phyloP scores from a whole-genome alignment of 2,329 filamentous ascomycete species.

The Aschersonia sp. region DNA sequence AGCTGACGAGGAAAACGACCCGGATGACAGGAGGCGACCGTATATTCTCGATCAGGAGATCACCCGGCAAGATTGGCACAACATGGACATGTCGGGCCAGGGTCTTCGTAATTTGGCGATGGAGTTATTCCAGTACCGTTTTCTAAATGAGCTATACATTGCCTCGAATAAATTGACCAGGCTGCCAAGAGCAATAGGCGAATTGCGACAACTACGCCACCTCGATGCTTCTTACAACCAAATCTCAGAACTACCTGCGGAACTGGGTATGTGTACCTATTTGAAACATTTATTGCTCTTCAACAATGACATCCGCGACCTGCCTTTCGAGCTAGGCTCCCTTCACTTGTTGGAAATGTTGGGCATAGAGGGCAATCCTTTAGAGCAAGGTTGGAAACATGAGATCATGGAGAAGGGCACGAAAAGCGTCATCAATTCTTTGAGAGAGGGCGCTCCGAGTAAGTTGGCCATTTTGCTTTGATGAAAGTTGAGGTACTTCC shows the following conservation, averaged over 20 bases:
- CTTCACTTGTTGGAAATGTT: slow-evolving; percentile 79
- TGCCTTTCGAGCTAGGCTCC: slow-evolving; percentile 80
- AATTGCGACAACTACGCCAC: slow-evolving; percentile 65
- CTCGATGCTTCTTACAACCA: slow-evolving; percentile 86
- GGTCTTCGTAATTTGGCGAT: slow-evolving; percentile 70
- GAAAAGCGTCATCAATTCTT: slow-evolving; percentile 64
- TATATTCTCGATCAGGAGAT: slow-evolving; percentile 52
- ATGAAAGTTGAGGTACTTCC: background rate
- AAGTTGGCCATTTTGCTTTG: slow-evolving; percentile 21
- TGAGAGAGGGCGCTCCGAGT: slow-evolving; percentile 79
- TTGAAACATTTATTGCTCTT: slow-evolving; percentile 76
- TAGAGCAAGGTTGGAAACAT: slow-evolving; percentile 62
- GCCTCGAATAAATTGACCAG: slow-evolving; percentile 79
- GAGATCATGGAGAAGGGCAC: slow-evolving; percentile 82
- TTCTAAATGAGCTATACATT: slow-evolving; percentile 84
- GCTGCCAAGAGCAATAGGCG: slow-evolving; percentile 70
- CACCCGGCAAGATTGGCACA: slow-evolving; percentile 75
- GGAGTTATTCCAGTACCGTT: slow-evolving; percentile 74
- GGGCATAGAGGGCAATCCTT: slow-evolving; percentile 82
- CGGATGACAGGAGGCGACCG: slow-evolving; percentile 42
- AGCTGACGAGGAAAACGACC: slow-evolving; percentile 36
- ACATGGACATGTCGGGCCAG: slow-evolving; percentile 92
- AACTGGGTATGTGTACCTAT: slow-evolving; percentile 94
- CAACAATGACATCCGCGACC: slow-evolving; percentile 71
- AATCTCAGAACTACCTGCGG: slow-evolving; percentile 65